These are phyloP conservation scores for Anastatica hierochuntica DNA, from an alignment of 345 rosid genomes.

Conservation along the genomic window DNA sequence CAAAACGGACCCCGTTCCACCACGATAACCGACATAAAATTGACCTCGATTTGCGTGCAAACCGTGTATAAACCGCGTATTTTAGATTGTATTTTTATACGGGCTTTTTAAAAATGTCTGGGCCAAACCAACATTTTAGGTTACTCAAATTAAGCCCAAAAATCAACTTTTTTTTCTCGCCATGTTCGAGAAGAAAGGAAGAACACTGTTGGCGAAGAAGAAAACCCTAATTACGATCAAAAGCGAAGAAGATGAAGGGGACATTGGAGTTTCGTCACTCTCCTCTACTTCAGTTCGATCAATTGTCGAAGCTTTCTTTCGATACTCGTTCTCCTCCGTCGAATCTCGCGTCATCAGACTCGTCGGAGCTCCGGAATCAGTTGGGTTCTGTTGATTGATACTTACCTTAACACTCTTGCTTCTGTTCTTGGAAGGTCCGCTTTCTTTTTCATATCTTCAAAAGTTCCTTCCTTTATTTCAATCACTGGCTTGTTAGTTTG, in stretches of 20 bases:
- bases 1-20: no score
- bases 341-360: conserved; percentile 36
- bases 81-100: no score
- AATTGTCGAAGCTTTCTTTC: no score
- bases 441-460: conserved; percentile 4
- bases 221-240: conserved; percentile 29
- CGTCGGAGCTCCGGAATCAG: conserved; percentile 26
- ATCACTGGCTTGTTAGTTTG: no score
- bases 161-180: not conserved
- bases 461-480: no score
- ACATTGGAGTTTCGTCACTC: conserved; percentile 34
- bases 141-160: no score
- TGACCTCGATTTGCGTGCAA: no score
- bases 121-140: no score
- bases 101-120: no score
- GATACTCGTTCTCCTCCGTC: conserved; percentile 30
- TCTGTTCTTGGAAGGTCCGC: conserved; percentile 74
- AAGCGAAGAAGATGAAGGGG: conserved; percentile 41
- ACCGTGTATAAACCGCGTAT: no score
- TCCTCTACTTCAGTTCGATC: conserved; percentile 38
- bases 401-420: conserved; percentile 79
- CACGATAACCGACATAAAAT: no score
- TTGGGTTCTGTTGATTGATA: conserved; percentile 35
- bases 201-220: conserved; percentile 33
- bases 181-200: conserved; percentile 24